Evolutionary conservation across 225 moss, liverwort and hornwort species (phyloP).

Genomic region (Physcomitrium patens): DNA sequence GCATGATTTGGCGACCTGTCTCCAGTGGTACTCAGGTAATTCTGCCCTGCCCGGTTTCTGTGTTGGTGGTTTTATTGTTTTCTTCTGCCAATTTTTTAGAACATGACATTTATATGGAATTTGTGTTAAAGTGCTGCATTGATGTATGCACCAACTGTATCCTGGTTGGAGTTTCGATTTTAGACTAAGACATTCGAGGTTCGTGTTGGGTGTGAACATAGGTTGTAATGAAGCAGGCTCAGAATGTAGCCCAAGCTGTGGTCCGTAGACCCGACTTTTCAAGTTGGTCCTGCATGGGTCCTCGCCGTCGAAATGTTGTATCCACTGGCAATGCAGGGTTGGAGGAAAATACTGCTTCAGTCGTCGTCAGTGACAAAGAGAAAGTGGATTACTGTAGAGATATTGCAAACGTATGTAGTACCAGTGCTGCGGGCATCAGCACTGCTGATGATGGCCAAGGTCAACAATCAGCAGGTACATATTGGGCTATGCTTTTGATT

Average conservation of each 20-base stretch:
- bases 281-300: slow-evolving; percentile 95
- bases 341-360: slow-evolving; percentile 29
- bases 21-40: slow-evolving; percentile 90
- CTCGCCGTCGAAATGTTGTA: slow-evolving; percentile 69
- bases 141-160: slow-evolving; percentile 7
- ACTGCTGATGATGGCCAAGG: slow-evolving; percentile 41
- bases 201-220: slow-evolving; percentile 32
- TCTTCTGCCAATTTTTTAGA: not conserved
- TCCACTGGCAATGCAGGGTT: slow-evolving; percentile 21
- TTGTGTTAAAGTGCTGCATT: not conserved
- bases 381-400: slow-evolving; percentile 40
- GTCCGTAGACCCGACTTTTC: slow-evolving; percentile 79
- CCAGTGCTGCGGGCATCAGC: too few species aligned
- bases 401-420: slow-evolving; percentile 39
- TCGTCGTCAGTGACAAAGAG: slow-evolving; percentile 37
- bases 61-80: not conserved
- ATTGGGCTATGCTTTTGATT: slow-evolving; percentile 6
- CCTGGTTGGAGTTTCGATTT: not conserved
- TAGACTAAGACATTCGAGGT: not conserved
- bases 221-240: slow-evolving; percentile 94
- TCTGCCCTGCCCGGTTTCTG: not conserved
- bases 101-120: not conserved
- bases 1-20: slow-evolving; percentile 97
- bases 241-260: slow-evolving; percentile 89
- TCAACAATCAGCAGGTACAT: slow-evolving; percentile 50